Base-by-base conservation (phyloP, 805 yeast species). In the Debaryomyces prosopidis region DNA sequence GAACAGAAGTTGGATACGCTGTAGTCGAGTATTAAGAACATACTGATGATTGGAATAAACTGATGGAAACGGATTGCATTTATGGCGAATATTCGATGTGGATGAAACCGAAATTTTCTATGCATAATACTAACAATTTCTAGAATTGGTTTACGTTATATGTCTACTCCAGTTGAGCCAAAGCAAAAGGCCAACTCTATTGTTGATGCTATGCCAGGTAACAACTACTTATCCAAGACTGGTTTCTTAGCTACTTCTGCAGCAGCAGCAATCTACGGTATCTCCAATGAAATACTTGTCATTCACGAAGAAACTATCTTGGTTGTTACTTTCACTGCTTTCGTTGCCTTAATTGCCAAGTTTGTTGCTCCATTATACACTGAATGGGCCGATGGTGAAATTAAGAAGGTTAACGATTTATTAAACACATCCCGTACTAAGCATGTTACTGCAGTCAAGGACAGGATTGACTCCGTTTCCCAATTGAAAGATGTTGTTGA, bases 231-330 rank as follows among this genome's bases (percentile, higher is more conserved):
- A 58, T 82, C 97, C 56, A 94, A 94, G 83, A 89, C 97, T 51
- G 97, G 97, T 65, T 80, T 91, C 64, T 77, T 94, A 63, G 97
- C 97, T 62, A 91, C 99, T 44, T 81, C 92, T 50, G 82, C 96
- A 50, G 97, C 97, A 51, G 98, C 96, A 46, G 84, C 96, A 49
- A 70, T 92, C 57, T 94, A 90, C 75, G 97, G 96, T 55, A 85
- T 94, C 66, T 87, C 97, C 61, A 89, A 89, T 73, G 96, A 89
- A 72, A 79, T 94, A 58, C 85, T 91, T 73, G 88, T 94, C 57
- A 79, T 94, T 64, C 95, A 92, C 73, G 97, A 90, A 66, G 99
- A 94, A 80, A 80, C 96, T 63, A 81, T 89, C 58, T 77, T 94
- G 69, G 79, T 90, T 44, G 81, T 79, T 51, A 84, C 95, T 50